These are phyloP conservation scores for Penicillium oxalicum DNA, from an alignment of 2,329 filamentous ascomycete species.

Conservation along the genomic window DNA sequence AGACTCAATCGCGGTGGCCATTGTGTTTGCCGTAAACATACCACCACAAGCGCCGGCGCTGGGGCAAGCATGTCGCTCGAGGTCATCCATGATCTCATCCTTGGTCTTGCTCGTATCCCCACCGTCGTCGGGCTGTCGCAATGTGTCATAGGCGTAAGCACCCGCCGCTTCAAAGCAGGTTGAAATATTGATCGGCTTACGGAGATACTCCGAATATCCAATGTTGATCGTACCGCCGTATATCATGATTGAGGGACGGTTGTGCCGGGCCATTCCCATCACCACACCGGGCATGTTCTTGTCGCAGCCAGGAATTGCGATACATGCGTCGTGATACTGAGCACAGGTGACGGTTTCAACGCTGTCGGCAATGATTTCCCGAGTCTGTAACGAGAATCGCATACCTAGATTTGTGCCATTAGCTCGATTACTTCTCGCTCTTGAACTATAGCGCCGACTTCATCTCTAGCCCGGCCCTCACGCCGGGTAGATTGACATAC, in stretches of 20 bases:
- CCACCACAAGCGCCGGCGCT: conserved; percentile 76
- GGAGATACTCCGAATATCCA: conserved; percentile 71
- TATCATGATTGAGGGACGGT: conserved; percentile 89
- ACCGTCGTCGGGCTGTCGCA: conserved; percentile 62
- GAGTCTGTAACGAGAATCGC: conserved; percentile 84
- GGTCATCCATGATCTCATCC: conserved; percentile 75
- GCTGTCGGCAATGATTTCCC: conserved; percentile 89
- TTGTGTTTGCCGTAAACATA: conserved; percentile 94
- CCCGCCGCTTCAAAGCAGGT: conserved; percentile 85
- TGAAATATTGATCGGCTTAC: conserved; percentile 77
- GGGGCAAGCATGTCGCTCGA: conserved; percentile 73
- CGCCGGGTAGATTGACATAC: conserved; percentile 39
- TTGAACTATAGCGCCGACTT: neutral
- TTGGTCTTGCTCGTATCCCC: conserved; percentile 60
- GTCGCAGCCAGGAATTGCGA: conserved; percentile 88
- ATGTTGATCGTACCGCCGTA: conserved; percentile 89
- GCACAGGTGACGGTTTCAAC: conserved; percentile 91
- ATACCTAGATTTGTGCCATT: conserved; percentile 55
- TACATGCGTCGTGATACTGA: conserved; percentile 88
- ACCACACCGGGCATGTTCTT: conserved; percentile 96
- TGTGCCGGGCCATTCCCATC: conserved; percentile 86
- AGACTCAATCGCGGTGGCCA: conserved; percentile 85
- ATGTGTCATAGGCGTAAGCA: conserved; percentile 69
- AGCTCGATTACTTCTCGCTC: neutral
- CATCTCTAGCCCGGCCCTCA: neutral